A percentile compares a stretch with the other conserved stretches of the same genome.
Evolutionary conservation across 257 asterid genomes (phyloP).

Genomic region (Paulownia fortunei): DNA sequence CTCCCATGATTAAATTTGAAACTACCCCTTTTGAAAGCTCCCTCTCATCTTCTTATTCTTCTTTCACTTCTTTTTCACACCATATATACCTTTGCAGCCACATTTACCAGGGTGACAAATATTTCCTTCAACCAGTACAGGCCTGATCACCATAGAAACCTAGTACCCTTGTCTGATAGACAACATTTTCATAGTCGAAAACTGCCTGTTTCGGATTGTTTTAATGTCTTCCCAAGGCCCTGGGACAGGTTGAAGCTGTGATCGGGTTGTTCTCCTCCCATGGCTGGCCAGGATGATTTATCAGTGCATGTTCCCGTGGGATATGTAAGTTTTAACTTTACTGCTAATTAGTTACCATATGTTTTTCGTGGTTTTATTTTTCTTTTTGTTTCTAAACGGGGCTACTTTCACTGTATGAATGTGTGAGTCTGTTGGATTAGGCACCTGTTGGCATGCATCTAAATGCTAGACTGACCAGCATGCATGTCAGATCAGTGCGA

Average conservation of each 20-base stretch:
- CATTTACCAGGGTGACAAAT: not conserved
- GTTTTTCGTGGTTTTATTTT: not conserved
- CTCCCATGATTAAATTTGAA: conserved; percentile 27
- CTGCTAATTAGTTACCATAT: not conserved
- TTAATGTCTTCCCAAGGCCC: not conserved
- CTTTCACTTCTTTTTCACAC: not conserved
- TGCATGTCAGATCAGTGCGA: no score
- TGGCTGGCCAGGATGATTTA: conserved; percentile 22
- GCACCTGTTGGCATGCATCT: no score
- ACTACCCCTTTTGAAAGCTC: not conserved
- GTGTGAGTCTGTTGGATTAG: no score
- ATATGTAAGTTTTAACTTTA: conserved; percentile 10
- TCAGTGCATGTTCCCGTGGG: not conserved
- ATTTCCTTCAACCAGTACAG: not conserved
- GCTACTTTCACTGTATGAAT: not conserved
- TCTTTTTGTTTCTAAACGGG: not conserved
- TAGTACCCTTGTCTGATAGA: not conserved
- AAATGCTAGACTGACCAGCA: no score
- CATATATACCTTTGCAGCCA: not conserved
- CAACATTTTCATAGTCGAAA: not conserved
- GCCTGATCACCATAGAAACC: not conserved
- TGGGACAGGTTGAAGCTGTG: not conserved
- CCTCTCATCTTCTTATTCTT: not conserved
- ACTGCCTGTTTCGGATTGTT: not conserved
- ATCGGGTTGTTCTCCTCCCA: not conserved